phyloP scores from a whole-genome alignment of 352 stramenopile genomes.

The Plasmopara halstedii region DNA sequence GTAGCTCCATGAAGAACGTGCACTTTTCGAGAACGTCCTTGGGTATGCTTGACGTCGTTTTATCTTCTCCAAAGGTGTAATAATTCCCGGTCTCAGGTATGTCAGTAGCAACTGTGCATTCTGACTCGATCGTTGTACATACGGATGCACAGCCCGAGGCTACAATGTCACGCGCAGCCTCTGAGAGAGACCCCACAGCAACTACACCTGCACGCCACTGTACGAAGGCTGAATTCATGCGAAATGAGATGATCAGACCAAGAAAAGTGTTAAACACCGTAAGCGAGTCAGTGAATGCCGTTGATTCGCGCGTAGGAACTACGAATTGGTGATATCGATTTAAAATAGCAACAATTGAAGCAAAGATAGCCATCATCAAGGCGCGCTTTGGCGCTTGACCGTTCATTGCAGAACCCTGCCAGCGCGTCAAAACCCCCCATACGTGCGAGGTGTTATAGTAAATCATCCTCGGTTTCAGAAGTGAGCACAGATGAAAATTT shows the following conservation, averaged over 20 bases:
- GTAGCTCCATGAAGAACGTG: constrained; percentile 68
- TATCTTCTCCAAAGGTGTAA: constrained; percentile 2
- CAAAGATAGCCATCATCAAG: constrained; percentile 61
- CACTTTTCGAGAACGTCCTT: constrained; percentile 63
- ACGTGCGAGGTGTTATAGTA: constrained; percentile 70
- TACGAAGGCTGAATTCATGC: constrained; percentile 73
- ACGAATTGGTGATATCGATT: constrained; percentile 64
- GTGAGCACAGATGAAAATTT: constrained; percentile 3
- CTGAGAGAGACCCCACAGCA: constrained; percentile 48
- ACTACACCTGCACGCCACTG: constrained; percentile 71
- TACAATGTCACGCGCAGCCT: constrained; percentile 63
- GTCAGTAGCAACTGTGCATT: constrained; percentile 1
- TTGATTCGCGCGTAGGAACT: constrained; percentile 52
- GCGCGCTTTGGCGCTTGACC: constrained; percentile 53
- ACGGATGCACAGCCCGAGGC: constrained; percentile 58
- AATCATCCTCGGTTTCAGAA: constrained; percentile 39
- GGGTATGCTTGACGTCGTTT: constrained; percentile 27
- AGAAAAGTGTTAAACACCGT: constrained; percentile 85
- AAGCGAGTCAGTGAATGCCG: constrained; percentile 68
- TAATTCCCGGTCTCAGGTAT: neutral
- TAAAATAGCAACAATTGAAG: constrained; percentile 31
- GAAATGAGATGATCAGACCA: constrained; percentile 70
- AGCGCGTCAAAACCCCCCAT: constrained; percentile 49
- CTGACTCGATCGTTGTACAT: constrained; percentile 34
- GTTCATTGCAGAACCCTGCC: constrained; percentile 71